phyloP scores from a whole-genome alignment of 1,284 basidiomycete species.

The Leccinum pseudoinsigne region DNA sequence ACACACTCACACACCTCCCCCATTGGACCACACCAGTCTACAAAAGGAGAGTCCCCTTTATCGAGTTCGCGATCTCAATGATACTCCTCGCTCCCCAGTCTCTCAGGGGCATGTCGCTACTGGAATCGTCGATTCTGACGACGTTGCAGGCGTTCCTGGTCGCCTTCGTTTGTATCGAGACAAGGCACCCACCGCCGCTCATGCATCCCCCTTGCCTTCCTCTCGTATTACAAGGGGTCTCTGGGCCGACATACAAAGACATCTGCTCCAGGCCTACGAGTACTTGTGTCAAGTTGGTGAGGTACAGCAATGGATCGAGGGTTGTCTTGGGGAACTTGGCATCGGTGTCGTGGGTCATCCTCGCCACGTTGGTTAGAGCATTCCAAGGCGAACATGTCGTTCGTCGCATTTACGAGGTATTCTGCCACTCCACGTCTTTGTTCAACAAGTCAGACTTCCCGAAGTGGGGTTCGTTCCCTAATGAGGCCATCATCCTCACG shows the following conservation, averaged over 20 bases:
- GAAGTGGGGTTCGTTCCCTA: too few relatives aligned
- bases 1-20: conserved; percentile 18
- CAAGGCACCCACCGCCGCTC: conserved; percentile 46
- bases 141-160: conserved; percentile 74
- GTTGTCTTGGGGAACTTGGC: conserved; percentile 83
- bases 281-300: conserved; percentile 98
- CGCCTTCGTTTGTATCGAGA: conserved; percentile 61
- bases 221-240: conserved; percentile 60
- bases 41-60: conserved; percentile 14
- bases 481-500: too few relatives aligned
- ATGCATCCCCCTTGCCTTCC: conserved; percentile 58
- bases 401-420: conserved; percentile 87
- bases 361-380: conserved; percentile 88
- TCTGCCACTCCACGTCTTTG: conserved; percentile 17
- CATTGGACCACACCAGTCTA: conserved; percentile 9
- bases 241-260: conserved; percentile 79
- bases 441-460: too few relatives aligned
- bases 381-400: conserved; percentile 85
- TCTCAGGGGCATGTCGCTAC: conserved; percentile 38
- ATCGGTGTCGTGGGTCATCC: conserved; percentile 92
- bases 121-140: conserved; percentile 48
- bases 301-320: conserved; percentile 97
- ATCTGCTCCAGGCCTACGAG: conserved; percentile 88
- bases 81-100: conserved; percentile 21
- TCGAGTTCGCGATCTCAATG: conserved; percentile 19